phyloP scores from a whole-genome alignment of 2,329 filamentous ascomycete genomes.

The Basipetospora chlamydospora region DNA sequence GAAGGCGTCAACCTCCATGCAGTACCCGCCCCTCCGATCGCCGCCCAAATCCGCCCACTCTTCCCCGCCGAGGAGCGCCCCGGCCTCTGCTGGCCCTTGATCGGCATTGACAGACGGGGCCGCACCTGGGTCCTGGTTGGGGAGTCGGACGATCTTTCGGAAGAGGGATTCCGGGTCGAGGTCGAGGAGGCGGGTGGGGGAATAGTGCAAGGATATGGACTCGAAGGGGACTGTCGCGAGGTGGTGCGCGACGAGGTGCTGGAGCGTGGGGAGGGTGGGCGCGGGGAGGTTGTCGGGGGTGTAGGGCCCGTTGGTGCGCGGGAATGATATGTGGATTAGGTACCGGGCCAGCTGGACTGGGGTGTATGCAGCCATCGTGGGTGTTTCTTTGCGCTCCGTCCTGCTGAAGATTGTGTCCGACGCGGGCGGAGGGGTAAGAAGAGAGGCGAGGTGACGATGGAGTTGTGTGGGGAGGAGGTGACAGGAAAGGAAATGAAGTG shows the following conservation, averaged over 20 bases:
- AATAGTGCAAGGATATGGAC: conserved; percentile 37
- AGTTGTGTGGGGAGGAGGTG: too few relatives aligned
- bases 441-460: not conserved
- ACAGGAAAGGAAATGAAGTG: too few relatives aligned
- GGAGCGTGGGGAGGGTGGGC: conserved; percentile 14
- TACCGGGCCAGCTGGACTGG: conserved; percentile 1
- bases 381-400: not conserved
- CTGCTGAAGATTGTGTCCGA: not conserved
- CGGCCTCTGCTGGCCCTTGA: too few relatives aligned
- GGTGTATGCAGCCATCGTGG: conserved; percentile 4
- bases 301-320: not conserved
- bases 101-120: conserved; percentile 22
- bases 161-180: conserved; percentile 27
- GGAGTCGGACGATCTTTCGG: conserved; percentile 24
- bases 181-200: conserved; percentile 17
- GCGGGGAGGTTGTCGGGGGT: not conserved
- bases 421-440: not conserved
- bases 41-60: too few relatives aligned
- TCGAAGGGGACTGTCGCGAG: conserved; percentile 39
- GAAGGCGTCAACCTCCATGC: conserved; percentile 32
- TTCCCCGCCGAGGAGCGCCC: conserved; percentile 20
- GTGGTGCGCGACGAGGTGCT: conserved; percentile 22
- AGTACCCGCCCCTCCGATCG: conserved; percentile 38
- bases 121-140: too few relatives aligned
- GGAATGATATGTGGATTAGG: conserved; percentile 4